Evolutionary conservation across 108 stramenopile species (phyloP), one percentile per base, ranked within the genome.

Genomic region (Pelagomonas calceolata): DNA sequence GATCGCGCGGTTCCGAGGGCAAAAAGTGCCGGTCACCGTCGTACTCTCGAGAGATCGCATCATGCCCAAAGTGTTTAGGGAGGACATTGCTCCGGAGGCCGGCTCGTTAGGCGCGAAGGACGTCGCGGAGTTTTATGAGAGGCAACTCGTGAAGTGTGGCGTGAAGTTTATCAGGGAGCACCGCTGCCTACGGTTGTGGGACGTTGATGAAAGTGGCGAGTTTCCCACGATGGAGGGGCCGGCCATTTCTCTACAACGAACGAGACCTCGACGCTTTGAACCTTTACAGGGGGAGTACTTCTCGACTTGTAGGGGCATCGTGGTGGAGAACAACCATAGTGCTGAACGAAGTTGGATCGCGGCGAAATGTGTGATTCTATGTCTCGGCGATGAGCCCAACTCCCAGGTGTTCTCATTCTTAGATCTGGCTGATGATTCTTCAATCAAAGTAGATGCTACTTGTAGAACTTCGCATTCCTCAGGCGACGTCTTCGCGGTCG

Each of bases 171-270:
- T 76, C 34, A 67, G 77, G 17, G 73, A 76, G 68, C 74, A 74
- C 51, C 67, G 72, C 63, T 70, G 67, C 18, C 77, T 9, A 4
- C 73, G 78, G 32, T 63, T 79, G 5, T 79, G 76, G 76, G 67
- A 39, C 67, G 35, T 68, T 29, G 73, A 77, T 16, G 76, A 77
- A 46, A 68, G 39, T 4, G 76, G 76, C 32, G 33, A 32, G 18
- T 79, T 79, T 33, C 73, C 73, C 16, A 79, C 76, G 3, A n/a
- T 79, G 34, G 78, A 77, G 68, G 76, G 76, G 4, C 64, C 76
- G 34, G 72, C 72, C 0, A 43, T 69, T 33, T 66, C 37, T 14
- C 46, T 79, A 32, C 73, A 79, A 64, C 73, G 74, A 60, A 79
- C 78, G 29, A 39, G 77, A 36, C 75, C 75, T 7, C 67, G 78